Evolutionary conservation across 805 yeast genomes (phyloP).

Genomic region (Candida arabinofermentans): DNA sequence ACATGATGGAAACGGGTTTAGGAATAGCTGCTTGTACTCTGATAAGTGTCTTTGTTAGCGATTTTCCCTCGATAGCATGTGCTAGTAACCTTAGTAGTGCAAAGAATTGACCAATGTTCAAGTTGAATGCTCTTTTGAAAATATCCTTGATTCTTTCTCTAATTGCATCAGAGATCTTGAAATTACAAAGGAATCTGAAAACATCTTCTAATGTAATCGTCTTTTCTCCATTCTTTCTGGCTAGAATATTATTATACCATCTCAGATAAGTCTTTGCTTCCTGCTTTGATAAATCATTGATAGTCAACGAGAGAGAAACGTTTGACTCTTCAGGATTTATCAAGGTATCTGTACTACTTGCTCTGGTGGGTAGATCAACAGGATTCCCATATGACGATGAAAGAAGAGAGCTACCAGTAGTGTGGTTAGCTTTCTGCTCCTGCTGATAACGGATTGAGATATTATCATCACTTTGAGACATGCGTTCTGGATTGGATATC

Average conservation of each 20-base stretch:
- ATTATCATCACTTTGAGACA: constrained; percentile 20
- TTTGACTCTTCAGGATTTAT: constrained; percentile 33
- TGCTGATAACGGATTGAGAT: constrained; percentile 5
- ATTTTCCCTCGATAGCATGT: constrained; percentile 49
- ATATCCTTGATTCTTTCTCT: constrained; percentile 47
- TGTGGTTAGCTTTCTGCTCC: not conserved
- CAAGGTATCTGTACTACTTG: constrained; percentile 28
- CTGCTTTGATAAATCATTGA: constrained; percentile 64
- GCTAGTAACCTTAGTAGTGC: constrained; percentile 78
- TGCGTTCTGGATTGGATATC: constrained; percentile 14
- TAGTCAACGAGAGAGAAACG: constrained; percentile 61
- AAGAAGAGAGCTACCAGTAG: not conserved
- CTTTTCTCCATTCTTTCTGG: constrained; percentile 58
- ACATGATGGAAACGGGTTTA: constrained; percentile 72
- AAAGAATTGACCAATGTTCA: constrained; percentile 88
- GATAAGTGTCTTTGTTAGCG: constrained; percentile 54
- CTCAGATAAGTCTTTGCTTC: constrained; percentile 84
- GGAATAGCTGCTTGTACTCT: constrained; percentile 62
- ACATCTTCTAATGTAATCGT: constrained; percentile 71
- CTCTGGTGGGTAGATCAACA: constrained; percentile 5
- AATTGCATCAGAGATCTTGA: constrained; percentile 52
- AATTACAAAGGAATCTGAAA: constrained; percentile 73
- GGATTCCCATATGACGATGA: not conserved
- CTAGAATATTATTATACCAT: constrained; percentile 86
- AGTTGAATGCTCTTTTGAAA: constrained; percentile 50